phyloP scores from a whole-genome alignment of 495 filamentous ascomycete genomes.

The Staphylotrichum longicolle region DNA sequence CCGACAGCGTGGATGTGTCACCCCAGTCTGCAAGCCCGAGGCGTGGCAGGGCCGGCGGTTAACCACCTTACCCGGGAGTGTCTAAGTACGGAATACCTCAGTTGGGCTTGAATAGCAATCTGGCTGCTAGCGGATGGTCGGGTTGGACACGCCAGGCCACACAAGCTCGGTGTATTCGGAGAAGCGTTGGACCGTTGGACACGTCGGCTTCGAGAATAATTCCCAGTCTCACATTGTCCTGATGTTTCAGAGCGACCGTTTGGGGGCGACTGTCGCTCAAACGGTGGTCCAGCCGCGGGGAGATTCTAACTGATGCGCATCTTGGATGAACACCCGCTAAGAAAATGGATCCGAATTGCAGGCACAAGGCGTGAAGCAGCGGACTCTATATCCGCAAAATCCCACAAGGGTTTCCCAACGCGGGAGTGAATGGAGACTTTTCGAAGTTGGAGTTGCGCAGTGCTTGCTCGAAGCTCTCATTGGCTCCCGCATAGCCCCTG shows the following conservation, averaged over 20 bases:
- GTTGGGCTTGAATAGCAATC: too few relatives aligned
- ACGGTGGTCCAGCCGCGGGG: too few relatives aligned
- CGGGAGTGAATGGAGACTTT: slow-evolving; percentile 10
- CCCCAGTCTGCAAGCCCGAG: background rate
- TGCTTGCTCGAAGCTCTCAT: background rate
- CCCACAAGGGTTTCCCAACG: slow-evolving; percentile 11
- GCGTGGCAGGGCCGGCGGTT: background rate
- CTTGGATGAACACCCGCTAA: too few relatives aligned
- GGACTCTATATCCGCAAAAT: background rate
- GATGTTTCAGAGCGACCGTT: slow-evolving; percentile 9
- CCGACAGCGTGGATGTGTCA: slow-evolving; percentile 2
- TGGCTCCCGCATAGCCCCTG: slow-evolving; percentile 12
- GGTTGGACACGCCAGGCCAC: too few relatives aligned
- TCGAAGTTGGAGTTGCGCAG: background rate
- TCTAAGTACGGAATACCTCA: too few relatives aligned
- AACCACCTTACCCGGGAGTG: background rate
- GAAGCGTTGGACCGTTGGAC: background rate
- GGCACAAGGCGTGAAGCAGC: slow-evolving; percentile 12
- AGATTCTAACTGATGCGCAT: too few relatives aligned
- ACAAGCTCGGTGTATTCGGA: too few relatives aligned
- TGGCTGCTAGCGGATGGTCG: too few relatives aligned
- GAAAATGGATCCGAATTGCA: background rate
- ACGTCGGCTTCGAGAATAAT: slow-evolving; percentile 7
- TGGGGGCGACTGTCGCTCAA: background rate
- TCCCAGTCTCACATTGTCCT: background rate